Evolutionary conservation across 306 rosid species (phyloP).

Genomic region (Fagus crenata): DNA sequence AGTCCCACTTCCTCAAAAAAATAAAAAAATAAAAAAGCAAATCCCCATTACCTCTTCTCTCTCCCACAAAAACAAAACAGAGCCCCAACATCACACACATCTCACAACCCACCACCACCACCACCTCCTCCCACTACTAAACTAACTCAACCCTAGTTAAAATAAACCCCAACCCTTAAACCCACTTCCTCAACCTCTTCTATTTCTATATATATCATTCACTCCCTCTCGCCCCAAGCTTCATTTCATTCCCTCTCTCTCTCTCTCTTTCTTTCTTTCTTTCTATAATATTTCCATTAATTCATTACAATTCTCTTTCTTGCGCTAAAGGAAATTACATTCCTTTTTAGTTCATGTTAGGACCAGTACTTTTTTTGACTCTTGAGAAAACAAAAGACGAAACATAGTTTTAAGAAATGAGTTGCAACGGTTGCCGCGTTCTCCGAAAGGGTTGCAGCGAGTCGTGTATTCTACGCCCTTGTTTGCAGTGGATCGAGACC

Average conservation of each 20-base stretch:
- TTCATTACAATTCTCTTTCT: constrained; percentile 3
- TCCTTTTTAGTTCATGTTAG: too few relatives aligned
- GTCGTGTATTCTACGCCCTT: constrained; percentile 81
- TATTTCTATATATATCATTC: constrained; percentile 40
- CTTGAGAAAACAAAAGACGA: too few relatives aligned
- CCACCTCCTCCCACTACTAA: background rate
- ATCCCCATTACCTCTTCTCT: too few relatives aligned
- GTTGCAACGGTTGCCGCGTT: constrained; percentile 98
- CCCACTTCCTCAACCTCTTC: background rate
- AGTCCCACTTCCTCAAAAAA: constrained; percentile 43
- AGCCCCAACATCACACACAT: background rate
- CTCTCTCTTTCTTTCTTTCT: too few relatives aligned
- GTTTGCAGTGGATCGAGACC: constrained; percentile 85
- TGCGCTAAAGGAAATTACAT: constrained; percentile 26
- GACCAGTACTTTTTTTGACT: too few relatives aligned
- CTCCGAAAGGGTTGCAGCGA: constrained; percentile 99
- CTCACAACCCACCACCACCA: background rate
- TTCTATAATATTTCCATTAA: too few relatives aligned
- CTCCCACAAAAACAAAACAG: background rate
- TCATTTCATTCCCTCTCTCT: constrained; percentile 29
- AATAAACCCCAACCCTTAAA: constrained; percentile 6
- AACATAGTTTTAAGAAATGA: constrained; percentile 41
- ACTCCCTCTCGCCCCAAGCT: background rate
- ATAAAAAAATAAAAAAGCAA: too few relatives aligned
- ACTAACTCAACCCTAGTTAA: constrained; percentile 51